Conservation (phyloP, 768 basidiomycete genomes). For the Coprinopsis strossmayeri region DNA sequence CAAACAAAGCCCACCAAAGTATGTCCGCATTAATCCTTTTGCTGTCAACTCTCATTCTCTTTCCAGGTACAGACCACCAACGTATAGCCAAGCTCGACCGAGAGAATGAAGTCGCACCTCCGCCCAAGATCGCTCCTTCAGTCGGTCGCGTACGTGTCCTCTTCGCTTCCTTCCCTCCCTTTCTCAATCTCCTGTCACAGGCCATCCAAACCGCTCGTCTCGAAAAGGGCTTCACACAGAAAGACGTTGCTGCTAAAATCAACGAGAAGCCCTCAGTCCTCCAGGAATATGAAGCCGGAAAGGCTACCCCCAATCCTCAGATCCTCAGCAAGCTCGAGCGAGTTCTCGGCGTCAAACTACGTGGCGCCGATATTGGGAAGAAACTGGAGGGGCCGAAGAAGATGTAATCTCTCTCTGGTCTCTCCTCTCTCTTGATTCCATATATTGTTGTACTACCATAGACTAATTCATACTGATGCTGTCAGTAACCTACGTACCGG, state of each 20-base stretch:
- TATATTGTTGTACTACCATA: neutral
- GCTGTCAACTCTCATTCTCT: neutral
- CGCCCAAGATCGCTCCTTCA: constrained; percentile 64
- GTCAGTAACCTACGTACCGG: too few relatives aligned
- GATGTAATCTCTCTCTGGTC: constrained; percentile 15
- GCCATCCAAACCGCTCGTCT: constrained; percentile 78
- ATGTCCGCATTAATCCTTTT: constrained; percentile 12
- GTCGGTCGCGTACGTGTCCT: constrained; percentile 60
- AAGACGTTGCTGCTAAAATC: constrained; percentile 87
- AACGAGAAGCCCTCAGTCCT: constrained; percentile 89
- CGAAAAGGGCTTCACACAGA: constrained; percentile 80
- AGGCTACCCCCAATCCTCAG: constrained; percentile 81
- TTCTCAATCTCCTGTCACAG: constrained; percentile 25
- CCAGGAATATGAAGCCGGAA: constrained; percentile 86
- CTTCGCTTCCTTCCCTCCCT: constrained; percentile 4
- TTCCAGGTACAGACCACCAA: constrained; percentile 83
- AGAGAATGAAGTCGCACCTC: constrained; percentile 93
- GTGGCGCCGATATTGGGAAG: constrained; percentile 87
- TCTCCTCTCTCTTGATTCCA: constrained; percentile 4
- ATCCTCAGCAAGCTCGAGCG: constrained; percentile 89
- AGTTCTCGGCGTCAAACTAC: constrained; percentile 77
- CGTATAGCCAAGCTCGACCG: constrained; percentile 90
- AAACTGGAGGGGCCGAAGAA: constrained; percentile 77
- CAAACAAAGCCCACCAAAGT: constrained; percentile 79
- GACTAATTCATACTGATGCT: neutral